These are phyloP conservation scores for Casuarina glauca DNA, from an alignment of 306 rosid genomes.

Conservation along the genomic window DNA sequence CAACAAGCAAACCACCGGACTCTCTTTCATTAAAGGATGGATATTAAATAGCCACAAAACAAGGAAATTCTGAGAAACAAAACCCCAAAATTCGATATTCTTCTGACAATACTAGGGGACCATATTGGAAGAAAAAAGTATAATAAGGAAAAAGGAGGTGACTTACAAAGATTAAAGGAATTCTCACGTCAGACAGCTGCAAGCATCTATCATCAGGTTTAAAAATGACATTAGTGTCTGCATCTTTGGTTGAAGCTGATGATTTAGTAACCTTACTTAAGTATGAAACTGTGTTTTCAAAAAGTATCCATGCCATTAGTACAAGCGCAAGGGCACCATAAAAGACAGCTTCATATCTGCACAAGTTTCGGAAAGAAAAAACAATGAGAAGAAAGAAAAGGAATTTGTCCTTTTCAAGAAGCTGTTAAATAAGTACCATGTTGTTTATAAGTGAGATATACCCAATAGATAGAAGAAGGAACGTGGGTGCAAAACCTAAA, in stretches of 20 bases:
- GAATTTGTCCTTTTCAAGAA: constrained; percentile 8
- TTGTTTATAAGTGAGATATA: constrained; percentile 34
- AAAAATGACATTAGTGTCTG: constrained; percentile 39
- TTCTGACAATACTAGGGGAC: background rate
- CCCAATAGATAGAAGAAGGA: constrained; percentile 96
- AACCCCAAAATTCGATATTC: background rate
- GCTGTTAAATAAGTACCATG: constrained; percentile 11
- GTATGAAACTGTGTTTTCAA: constrained; percentile 76
- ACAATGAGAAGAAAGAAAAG: background rate
- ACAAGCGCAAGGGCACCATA: constrained; percentile 80
- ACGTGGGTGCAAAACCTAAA: constrained; percentile 88
- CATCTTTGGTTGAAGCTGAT: constrained; percentile 38
- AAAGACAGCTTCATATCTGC: constrained; percentile 89
- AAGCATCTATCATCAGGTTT: constrained; percentile 58
- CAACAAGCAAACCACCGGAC: background rate
- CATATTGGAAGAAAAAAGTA: background rate
- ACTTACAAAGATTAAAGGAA: constrained; percentile 79
- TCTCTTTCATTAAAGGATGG: background rate
- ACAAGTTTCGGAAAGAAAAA: constrained; percentile 24
- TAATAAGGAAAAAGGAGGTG: constrained; percentile 23
- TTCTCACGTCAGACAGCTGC: constrained; percentile 79
- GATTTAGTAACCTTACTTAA: constrained; percentile 45
- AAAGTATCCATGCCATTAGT: constrained; percentile 85
- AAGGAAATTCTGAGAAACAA: background rate
- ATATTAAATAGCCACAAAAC: constrained; percentile 5